Evolutionary conservation across 257 asterid species (phyloP), one percentile per base, ranked within the genome.

Genomic region (Solanum okadae): DNA sequence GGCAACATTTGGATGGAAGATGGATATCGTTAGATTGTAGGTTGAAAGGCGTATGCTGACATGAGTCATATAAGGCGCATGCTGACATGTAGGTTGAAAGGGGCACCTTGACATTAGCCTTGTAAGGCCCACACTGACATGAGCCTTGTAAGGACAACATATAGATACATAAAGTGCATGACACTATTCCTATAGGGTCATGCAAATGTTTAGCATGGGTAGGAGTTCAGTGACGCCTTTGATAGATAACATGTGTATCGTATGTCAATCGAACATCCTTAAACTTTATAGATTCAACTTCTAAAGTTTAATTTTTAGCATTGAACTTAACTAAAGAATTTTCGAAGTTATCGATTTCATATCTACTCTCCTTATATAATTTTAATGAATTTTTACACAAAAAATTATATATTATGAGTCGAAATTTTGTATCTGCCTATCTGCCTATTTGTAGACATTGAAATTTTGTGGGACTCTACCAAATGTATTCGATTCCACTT

Each of bases 81-180:
- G 22, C 0, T 49, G 3, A 15, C 22, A 49, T 49, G 22, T 49
- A 15, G 3, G 0, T 49, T 49, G 61, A 5, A 49, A 49, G 61
- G 0, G 0, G 8, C 56, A 14, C 0, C 0, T 0, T 14, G 20
- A 46, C 0, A 46, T 14, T 0, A 46, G 59, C 59, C 59, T 46
- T 46, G 7, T 5, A 46, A 46, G 15, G 49, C 46, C 46, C 23
- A 5, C 3, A 0, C 23, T 49, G 23, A 49, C 8, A 49, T 16
- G 9, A 49, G 61, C 61, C 61, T 16, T 0, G 22, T 6, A 49
- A 49, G 52, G 16, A 16, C 61, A 49, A 49, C 61, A 49, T 2
- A 6, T 49, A 52, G 23, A 6, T 52, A 52, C 0, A 18, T 52
- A 52, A 0, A 52, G 63, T 52, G 10, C 63, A 6, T 52, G n/a